These are phyloP conservation scores for Ceratobasidium sp. DNA, from an alignment of 1,284 basidiomycete species.

Conservation along the genomic window DNA sequence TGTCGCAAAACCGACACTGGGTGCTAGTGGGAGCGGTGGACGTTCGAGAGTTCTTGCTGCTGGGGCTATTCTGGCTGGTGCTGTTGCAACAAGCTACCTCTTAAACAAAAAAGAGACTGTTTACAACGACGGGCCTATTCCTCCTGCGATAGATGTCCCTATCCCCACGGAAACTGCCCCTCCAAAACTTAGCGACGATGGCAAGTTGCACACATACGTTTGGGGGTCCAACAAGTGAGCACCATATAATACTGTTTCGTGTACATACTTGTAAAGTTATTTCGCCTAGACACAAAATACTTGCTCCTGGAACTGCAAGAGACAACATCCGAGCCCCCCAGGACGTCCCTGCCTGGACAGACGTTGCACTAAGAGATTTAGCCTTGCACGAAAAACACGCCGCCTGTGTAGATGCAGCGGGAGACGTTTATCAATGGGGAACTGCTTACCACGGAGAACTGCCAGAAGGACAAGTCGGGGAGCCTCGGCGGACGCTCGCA, in stretches of 20 bases:
- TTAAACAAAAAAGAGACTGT: background rate
- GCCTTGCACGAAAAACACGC: constrained; percentile 78
- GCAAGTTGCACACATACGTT: constrained; percentile 58
- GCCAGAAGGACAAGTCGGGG: constrained; percentile 50
- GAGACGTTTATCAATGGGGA: constrained; percentile 93
- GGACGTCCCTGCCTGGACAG: constrained; percentile 53
- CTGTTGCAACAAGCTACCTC: constrained; percentile 2
- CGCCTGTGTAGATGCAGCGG: constrained; percentile 84
- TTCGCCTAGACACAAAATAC: constrained; percentile 14
- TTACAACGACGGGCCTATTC: constrained; percentile 14
- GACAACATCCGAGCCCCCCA: constrained; percentile 21
- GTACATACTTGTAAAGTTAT: background rate
- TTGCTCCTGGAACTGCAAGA: constrained; percentile 20
- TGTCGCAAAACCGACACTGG: background rate
- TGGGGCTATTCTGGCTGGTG: constrained; percentile 23
- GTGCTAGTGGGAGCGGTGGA: background rate
- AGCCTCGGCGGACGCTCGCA: constrained; percentile 66
- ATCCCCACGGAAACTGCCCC: constrained; percentile 20
- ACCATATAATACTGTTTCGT: background rate
- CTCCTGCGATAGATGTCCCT: background rate
- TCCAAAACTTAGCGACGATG: constrained; percentile 44
- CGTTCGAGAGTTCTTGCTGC: constrained; percentile 8
- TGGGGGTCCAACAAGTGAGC: constrained; percentile 71
- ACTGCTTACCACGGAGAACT: constrained; percentile 65
- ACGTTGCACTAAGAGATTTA: constrained; percentile 78